Evolutionary conservation across 2,329 filamentous ascomycete genomes (phyloP), one percentile per base, ranked within the genome.

Genomic region (Colletotrichum coccodes): DNA sequence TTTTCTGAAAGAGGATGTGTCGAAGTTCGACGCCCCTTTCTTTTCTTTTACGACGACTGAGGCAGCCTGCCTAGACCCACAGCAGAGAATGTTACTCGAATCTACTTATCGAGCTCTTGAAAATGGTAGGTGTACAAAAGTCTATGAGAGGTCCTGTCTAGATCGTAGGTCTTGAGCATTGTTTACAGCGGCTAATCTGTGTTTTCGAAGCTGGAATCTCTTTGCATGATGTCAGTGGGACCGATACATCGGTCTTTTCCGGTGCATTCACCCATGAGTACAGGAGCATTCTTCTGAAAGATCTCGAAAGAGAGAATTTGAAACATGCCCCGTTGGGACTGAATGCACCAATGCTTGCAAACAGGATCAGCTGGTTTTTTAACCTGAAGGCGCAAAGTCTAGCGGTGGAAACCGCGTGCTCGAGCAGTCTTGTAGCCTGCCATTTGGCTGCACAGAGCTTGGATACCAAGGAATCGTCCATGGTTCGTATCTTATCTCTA

Each of bases 351-450:
- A 81, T 84, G 30, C 52, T 83, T 5, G 76, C 82, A 0, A 85
- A 85, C 71, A 78, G 84, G 28, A 71, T 86, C 11, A 84, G 81
- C 3, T 84, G 85, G 71, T 82, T 81, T 59, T 85, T 82, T 70
- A 78, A 86, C 71, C 79, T 85, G 59, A 71, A 72, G 4, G 84
- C 84, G 0, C 80, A 84, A 0, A 83, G 82, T 49, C 77, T 85
- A 73, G 84, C 84, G 1, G 76, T 87, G 4, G 84, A 87, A 64
- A 87, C 85, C 0, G 85, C 82, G 1, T 87, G 85, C 69, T 86
- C 84, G 0, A 80, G 80, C n/a, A 82, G 80, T 53, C 74, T 87
- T 1, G 78, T 84, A 1, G 83, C 83, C 0, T 73, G 87, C 0
- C 82, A 87, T 68, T 76, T 82, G 59, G 85, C 80, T 63, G 72